Conservation (phyloP, 140 eudicot species). For the Erigeron philadelphicus region DNA sequence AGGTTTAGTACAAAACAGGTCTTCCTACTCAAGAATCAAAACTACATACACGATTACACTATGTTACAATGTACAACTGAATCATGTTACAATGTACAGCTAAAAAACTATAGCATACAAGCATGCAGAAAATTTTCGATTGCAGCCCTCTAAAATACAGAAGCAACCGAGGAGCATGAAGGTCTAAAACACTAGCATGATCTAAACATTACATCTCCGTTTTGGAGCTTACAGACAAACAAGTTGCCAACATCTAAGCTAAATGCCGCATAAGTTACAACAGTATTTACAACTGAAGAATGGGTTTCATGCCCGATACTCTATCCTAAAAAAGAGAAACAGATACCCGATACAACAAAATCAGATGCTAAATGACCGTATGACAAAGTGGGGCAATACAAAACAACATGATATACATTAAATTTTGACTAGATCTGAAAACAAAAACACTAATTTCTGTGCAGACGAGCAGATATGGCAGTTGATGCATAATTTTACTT, state of each 20-base stretch:
- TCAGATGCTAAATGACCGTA: slow-evolving; percentile 21
- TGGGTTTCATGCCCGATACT: slow-evolving; percentile 25
- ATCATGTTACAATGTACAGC: slow-evolving; percentile 24
- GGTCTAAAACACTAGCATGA: slow-evolving; percentile 31
- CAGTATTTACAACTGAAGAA: slow-evolving; percentile 26
- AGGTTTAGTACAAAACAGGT: slow-evolving; percentile 17
- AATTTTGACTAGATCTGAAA: not conserved
- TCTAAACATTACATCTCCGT: slow-evolving; percentile 26
- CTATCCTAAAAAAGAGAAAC: slow-evolving; percentile 19
- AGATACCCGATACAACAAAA: slow-evolving; percentile 13
- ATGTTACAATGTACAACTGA: slow-evolving; percentile 21
- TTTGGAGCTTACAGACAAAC: slow-evolving; percentile 26
- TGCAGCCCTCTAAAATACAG: slow-evolving; percentile 38
- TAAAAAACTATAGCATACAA: slow-evolving; percentile 20
- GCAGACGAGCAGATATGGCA: slow-evolving; percentile 20
- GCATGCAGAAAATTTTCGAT: slow-evolving; percentile 23
- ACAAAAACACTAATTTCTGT: slow-evolving; percentile 19
- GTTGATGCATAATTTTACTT: slow-evolving; percentile 31
- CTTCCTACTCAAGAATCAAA: not conserved
- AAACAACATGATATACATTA: slow-evolving; percentile 22
- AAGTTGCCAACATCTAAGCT: slow-evolving; percentile 9
- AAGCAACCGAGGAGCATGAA: slow-evolving; percentile 33
- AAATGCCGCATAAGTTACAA: slow-evolving; percentile 27
- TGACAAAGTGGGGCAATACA: slow-evolving; percentile 30
- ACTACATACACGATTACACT: not conserved